Percentiles rank a stretch among this genome's conserved stretches.
phyloP scores from a whole-genome alignment of 2,329 filamentous ascomycete genomes.

The Alternaria conjuncta region DNA sequence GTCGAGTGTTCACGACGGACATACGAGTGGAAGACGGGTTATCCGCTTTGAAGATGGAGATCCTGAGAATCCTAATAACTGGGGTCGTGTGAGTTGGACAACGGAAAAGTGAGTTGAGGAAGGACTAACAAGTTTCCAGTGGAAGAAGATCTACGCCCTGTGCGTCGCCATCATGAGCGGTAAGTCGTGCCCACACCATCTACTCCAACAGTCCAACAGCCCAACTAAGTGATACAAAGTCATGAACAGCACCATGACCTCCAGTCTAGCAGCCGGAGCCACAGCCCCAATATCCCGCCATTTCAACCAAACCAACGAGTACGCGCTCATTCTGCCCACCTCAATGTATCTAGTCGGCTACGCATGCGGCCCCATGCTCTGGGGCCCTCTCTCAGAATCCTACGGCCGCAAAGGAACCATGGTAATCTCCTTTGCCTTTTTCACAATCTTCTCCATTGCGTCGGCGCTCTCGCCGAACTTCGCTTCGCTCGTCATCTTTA shows the following conservation, averaged over 20 bases:
- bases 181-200: too few species aligned
- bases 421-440: conserved; percentile 57
- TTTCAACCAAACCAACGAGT: conserved; percentile 61
- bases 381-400: conserved; percentile 53
- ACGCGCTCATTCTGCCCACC: conserved; percentile 55
- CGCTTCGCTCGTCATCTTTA: conserved; percentile 52
- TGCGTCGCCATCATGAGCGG: conserved; percentile 62
- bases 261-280: conserved; percentile 67
- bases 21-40: conserved; percentile 27
- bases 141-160: conserved; percentile 62
- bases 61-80: conserved; percentile 53
- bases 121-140: conserved; percentile 41
- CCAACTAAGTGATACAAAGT: conserved; percentile 25
- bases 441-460: conserved; percentile 55
- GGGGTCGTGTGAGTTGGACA: conserved; percentile 37
- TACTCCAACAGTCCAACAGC: too few species aligned
- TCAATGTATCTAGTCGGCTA: conserved; percentile 60
- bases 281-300: conserved; percentile 63
- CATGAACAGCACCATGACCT: conserved; percentile 72
- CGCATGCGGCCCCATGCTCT: conserved; percentile 52
- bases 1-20: conserved; percentile 2
- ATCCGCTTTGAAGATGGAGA: conserved; percentile 51
- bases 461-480: conserved; percentile 54
- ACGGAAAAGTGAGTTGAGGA: background rate
- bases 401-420: conserved; percentile 57